Base-by-base conservation (phyloP, 129 eudicot genomes). In the Chrysanthemum seticuspe region DNA sequence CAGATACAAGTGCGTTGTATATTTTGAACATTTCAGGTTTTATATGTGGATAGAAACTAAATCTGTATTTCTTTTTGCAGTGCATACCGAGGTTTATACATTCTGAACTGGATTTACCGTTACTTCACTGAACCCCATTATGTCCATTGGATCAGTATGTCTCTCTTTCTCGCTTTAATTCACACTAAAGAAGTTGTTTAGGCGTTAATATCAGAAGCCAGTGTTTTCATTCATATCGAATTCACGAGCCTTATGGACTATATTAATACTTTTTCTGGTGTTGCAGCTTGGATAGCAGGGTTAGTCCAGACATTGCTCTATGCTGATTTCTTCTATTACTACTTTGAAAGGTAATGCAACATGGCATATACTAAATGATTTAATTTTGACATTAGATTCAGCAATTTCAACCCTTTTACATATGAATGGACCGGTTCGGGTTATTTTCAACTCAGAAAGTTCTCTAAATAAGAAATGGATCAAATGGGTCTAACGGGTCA, bases 301-400 rank as follows among this genome's bases (percentile, higher is more conserved):
- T 78, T 83, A 55, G 83, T 92, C 62, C 95, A 92, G 80, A 92
- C 98, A 2, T 58, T 87, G 82, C 87, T 92, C 29, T 92, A 92
- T 65, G 96, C 89, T 56, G 98, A 92, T 84, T 92, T 92, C 98
- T 92, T 92, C 76, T 92, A 92, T 61, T 92, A 92, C 73, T 92
- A 92, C 86, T 87, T 92, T 83, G 86, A 87, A 86, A 92, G 98
- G 98, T 91, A 71, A 29, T 54, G 3, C 34, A 45, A 65, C 16
- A 9, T 21, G 27, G 1, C 57, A 52, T 52, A 40, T 7, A 40
- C 47, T 40, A 40, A 40, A 40, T 40, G 47, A 40, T 40, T 40
- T 7, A 2, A 40, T 60, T 25, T 29, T 50, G 14, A 34, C 57
- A 6, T n/a, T 55, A n/a, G 36, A 19, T 47, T 10, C 18, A 19